Conservation (phyloP, 805 yeast species). For the Scheffersomyces ergatensis region DNA sequence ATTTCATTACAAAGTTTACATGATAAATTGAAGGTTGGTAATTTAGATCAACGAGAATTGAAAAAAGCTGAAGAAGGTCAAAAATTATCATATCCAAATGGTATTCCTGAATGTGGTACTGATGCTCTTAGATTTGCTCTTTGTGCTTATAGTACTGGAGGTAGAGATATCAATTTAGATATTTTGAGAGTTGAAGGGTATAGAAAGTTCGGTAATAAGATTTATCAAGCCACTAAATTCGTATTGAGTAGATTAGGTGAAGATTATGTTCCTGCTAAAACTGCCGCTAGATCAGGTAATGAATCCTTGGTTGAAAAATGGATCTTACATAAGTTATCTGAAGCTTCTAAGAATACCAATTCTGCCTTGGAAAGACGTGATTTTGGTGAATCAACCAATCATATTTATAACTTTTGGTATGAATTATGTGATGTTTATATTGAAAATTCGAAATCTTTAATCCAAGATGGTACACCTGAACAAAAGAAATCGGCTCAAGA, state of each 20-base stretch:
- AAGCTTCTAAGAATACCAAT: conserved; percentile 62
- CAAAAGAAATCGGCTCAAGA: conserved; percentile 91
- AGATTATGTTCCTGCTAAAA: conserved; percentile 79
- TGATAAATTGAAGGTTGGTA: conserved; percentile 73
- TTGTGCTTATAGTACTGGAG: conserved; percentile 98
- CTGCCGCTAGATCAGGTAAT: conserved; percentile 62
- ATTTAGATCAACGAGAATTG: conserved; percentile 85
- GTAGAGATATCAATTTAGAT: conserved; percentile 95
- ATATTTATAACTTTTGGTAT: conserved; percentile 92
- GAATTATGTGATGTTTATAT: conserved; percentile 97
- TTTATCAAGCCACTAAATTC: conserved; percentile 97
- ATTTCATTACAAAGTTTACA: conserved; percentile 77
- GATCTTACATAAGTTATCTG: conserved; percentile 85
- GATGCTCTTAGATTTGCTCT: conserved; percentile 97
- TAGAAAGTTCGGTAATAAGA: conserved; percentile 99
- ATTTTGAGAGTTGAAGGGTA: conserved; percentile 97
- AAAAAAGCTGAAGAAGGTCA: conserved; percentile 88
- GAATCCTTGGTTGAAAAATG: conserved; percentile 94
- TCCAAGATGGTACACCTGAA: conserved; percentile 82
- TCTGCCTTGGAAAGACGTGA: conserved; percentile 78
- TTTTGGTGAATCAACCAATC: conserved; percentile 82
- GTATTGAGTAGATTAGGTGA: conserved; percentile 90
- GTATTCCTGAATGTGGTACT: conserved; percentile 99
- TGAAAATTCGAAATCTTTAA: conserved; percentile 92
- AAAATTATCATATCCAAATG: conserved; percentile 85